Percentiles rank a stretch among this genome's conserved stretches.
phyloP scores from a whole-genome alignment of 2,329 filamentous ascomycete genomes.

The Colletotrichum costaricense region DNA sequence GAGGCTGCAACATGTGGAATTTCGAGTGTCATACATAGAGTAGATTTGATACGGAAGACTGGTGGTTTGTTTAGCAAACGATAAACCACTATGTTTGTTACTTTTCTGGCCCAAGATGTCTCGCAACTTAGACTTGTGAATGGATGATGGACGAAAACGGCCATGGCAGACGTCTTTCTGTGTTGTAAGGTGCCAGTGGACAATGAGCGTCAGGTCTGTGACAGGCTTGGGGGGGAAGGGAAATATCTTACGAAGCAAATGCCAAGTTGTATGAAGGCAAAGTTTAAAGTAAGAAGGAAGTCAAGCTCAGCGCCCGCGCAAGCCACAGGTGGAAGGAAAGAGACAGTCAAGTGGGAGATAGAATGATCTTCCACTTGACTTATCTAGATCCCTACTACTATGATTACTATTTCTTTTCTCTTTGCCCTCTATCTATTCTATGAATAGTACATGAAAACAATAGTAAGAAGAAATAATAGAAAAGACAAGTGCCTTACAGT shows the following conservation, averaged over 20 bases:
- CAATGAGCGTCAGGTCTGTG: background rate
- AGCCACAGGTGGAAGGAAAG: background rate
- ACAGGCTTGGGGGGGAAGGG: background rate
- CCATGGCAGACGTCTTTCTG: background rate
- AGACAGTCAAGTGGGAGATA: background rate
- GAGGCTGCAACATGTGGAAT: conserved; percentile 1
- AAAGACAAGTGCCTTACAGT: too few species aligned
- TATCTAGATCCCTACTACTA: too few species aligned
- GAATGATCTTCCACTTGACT: too few species aligned
- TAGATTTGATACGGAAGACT: background rate
- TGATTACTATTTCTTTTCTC: too few species aligned
- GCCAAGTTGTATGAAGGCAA: conserved; percentile 23
- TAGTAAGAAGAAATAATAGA: too few species aligned
- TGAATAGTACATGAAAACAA: too few species aligned
- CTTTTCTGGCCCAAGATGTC: background rate
- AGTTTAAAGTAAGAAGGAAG: conserved; percentile 9
- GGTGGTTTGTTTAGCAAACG: background rate
- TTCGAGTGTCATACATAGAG: background rate
- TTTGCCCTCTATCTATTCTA: too few species aligned
- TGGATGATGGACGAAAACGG: background rate
- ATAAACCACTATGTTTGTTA: too few species aligned
- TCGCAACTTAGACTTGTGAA: background rate
- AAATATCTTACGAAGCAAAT: conserved; percentile 4
- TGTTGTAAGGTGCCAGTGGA: background rate
- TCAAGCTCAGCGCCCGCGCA: conserved; percentile 1